Percentiles rank a stretch among this genome's conserved stretches.
Conservation (phyloP, 345 rosid species). For the Lepidium sativum region DNA sequence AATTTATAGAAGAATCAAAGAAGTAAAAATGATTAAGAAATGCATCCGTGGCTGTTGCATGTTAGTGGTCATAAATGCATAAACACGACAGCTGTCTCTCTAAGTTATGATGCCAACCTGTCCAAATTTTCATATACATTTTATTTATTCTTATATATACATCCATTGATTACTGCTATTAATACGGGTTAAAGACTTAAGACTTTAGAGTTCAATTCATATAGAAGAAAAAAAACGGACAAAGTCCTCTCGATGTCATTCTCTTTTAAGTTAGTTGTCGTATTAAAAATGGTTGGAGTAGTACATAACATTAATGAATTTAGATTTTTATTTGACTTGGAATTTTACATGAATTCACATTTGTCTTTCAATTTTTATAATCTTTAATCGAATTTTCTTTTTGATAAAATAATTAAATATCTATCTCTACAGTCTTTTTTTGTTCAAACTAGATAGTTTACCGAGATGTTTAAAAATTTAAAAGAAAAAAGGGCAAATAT, state of each 20-base stretch:
- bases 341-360: too few relatives aligned
- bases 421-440: too few relatives aligned
- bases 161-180: conserved; percentile 1
- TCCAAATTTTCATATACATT: neutral
- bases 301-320: neutral
- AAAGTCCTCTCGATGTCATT: conserved; percentile 8
- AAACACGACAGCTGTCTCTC: conserved; percentile 22
- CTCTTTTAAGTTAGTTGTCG: conserved; percentile 2
- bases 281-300: neutral
- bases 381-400: too few relatives aligned
- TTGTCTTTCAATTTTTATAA: too few relatives aligned
- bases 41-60: conserved; percentile 28
- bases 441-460: too few relatives aligned
- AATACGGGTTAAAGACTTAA: conserved; percentile 2
- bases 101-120: conserved; percentile 29
- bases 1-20: conserved; percentile 14
- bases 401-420: too few relatives aligned
- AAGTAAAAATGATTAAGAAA: neutral
- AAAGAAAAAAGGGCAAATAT: too few relatives aligned
- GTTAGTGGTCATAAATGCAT: conserved; percentile 29
- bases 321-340: neutral
- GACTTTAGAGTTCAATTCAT: conserved; percentile 6
- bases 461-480: too few relatives aligned
- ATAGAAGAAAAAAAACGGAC: neutral
- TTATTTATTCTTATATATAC: neutral